These are phyloP conservation scores for Pholiota molesta DNA, from an alignment of 768 basidiomycete species.

Conservation along the genomic window DNA sequence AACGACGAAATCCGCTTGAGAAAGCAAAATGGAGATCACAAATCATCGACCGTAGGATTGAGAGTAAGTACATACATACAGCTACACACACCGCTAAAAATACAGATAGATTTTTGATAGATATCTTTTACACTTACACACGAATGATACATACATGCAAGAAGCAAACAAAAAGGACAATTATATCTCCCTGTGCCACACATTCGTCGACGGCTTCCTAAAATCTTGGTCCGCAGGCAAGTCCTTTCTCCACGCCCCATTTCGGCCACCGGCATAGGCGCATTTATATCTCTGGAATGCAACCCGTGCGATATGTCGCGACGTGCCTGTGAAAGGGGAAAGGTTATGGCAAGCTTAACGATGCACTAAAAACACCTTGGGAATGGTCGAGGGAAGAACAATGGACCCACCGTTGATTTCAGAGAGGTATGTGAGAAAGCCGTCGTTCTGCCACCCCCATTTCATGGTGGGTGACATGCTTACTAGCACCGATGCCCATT, in stretches of 20 bases:
- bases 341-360: constrained; percentile 3
- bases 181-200: constrained; percentile 2
- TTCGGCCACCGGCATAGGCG: constrained; percentile 2
- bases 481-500: constrained; percentile 13
- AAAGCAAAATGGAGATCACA: too few relatives aligned
- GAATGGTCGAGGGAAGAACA: not conserved
- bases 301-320: constrained; percentile 6
- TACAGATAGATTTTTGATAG: constrained; percentile 1
- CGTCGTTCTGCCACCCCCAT: constrained; percentile 21
- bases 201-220: not conserved
- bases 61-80: too few relatives aligned
- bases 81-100: not conserved
- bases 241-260: not conserved
- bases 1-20: too few relatives aligned
- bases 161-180: not conserved
- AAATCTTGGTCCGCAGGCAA: constrained; percentile 8
- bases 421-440: constrained; percentile 15
- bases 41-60: too few relatives aligned
- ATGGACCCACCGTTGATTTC: constrained; percentile 7
- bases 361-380: constrained; percentile 2
- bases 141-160: not conserved
- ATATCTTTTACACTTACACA: not conserved
- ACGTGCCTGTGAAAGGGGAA: constrained; percentile 4
- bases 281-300: constrained; percentile 9
- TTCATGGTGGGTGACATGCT: constrained; percentile 4